Evolutionary conservation across 2,329 filamentous ascomycete species (phyloP).

Genomic region (Cercospora berteroae): DNA sequence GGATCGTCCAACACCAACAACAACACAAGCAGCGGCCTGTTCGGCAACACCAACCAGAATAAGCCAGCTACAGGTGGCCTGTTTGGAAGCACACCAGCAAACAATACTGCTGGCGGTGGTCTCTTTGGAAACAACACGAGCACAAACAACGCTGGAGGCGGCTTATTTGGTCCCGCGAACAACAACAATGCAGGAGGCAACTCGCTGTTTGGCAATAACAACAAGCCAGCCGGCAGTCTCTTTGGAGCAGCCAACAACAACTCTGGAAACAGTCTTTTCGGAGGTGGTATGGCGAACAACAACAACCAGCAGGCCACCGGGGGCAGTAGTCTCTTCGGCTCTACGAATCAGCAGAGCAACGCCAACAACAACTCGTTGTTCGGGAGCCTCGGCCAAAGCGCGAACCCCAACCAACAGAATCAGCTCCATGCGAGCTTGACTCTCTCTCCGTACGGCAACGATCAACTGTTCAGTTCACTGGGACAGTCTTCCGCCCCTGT

Average conservation of each 20-base stretch:
- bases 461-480: slow-evolving; percentile 78
- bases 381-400: slow-evolving; percentile 43
- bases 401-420: slow-evolving; percentile 53
- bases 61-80: slow-evolving; percentile 26
- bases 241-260: slow-evolving; percentile 44
- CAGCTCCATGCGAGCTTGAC: slow-evolving; percentile 61
- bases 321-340: slow-evolving; percentile 42
- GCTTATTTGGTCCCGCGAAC: slow-evolving; percentile 40
- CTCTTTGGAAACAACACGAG: slow-evolving; percentile 39
- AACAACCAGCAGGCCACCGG: slow-evolving; percentile 40
- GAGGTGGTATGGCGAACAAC: slow-evolving; percentile 36
- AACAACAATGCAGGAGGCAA: slow-evolving; percentile 27
- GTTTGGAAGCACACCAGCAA: slow-evolving; percentile 44
- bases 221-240: slow-evolving; percentile 44
- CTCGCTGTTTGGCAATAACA: slow-evolving; percentile 36
- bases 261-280: slow-evolving; percentile 36
- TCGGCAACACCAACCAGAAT: slow-evolving; percentile 32
- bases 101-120: slow-evolving; percentile 39
- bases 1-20: slow-evolving; percentile 28
- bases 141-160: slow-evolving; percentile 30
- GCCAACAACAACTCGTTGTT: slow-evolving; percentile 51
- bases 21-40: slow-evolving; percentile 35
- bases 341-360: slow-evolving; percentile 42
- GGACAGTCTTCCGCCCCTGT: slow-evolving; percentile 66
- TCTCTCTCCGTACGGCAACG: slow-evolving; percentile 85